Base-by-base conservation (phyloP, 2,329 filamentous ascomycete genomes). In the Dothideomycetes sp. region DNA sequence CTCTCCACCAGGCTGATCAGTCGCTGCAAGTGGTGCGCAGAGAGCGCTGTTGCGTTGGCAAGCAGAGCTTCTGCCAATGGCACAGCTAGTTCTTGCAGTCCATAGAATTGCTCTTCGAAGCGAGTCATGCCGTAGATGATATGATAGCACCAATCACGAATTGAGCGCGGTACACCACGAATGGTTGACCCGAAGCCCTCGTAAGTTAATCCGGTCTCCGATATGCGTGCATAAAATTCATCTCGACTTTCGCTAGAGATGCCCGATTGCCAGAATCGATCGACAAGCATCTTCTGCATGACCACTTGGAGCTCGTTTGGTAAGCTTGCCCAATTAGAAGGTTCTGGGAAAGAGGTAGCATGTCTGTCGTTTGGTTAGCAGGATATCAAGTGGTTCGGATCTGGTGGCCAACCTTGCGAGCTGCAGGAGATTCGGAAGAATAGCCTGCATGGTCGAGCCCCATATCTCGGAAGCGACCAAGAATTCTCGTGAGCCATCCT, bases 211-310 rank as follows among this genome's bases (percentile, higher is more conserved):
- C 87, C 94, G 41, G 91, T 94, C 22, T 86, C 83, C 41, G 86
- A 78, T 2, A 98, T 89, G 31, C 85, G 77, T 22, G 86, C 84
- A 59, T 95, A 96, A 57, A 98, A 98, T 43, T 96, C 89, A 46
- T 96, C 91, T 57, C 91, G 87, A 51, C 85, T 96, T 18, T 94
- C 91, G 45, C 81, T 84, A 0, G 91, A 96, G 37, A 98, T 98
- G 8, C 91, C 91, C 5, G 88, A 86, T 66, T 98, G 91, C 91
- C 91, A 98, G 59, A 98, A 98, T 17, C 91, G 75, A 60, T 98
- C 91, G 11, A 87, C 94, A 16, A 98, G 66, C 15, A 96, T 86
- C 16, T 84, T 76, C 32, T 78, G 75, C 30, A 96, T 83, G 38
- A 94, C 77, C 4, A 72, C 65, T 43, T 79, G 79, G 69, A 93